Conservation (phyloP, 495 filamentous ascomycete genomes). For the Hypoxylon fragiforme region DNA sequence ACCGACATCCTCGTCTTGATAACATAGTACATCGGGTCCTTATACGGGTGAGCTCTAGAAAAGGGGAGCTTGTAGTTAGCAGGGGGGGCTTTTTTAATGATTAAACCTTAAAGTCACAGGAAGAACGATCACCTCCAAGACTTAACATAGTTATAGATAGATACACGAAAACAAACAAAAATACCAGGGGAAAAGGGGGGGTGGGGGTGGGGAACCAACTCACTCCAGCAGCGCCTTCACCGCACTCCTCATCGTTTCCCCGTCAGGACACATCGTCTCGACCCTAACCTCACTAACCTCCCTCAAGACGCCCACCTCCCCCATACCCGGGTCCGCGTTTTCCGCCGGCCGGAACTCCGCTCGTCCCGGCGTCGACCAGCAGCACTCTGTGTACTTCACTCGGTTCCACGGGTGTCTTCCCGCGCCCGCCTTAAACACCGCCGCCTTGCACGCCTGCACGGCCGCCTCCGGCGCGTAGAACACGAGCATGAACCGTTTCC, state of each 20-base stretch:
- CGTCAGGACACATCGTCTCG: constrained; percentile 56
- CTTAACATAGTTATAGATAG: too few relatives aligned
- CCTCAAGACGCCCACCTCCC: constrained; percentile 54
- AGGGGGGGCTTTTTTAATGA: too few relatives aligned
- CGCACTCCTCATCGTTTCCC: constrained; percentile 47
- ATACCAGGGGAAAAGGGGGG: too few relatives aligned
- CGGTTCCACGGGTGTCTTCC: constrained; percentile 56
- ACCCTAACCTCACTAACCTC: constrained; percentile 54
- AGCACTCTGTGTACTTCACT: constrained; percentile 65
- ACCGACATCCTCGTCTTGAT: too few relatives aligned
- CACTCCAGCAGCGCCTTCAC: constrained; percentile 66
- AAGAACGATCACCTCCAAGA: too few relatives aligned
- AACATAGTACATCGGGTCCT: too few relatives aligned
- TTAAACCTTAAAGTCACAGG: too few relatives aligned
- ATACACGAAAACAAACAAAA: too few relatives aligned
- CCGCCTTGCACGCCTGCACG: constrained; percentile 57
- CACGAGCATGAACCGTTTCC: constrained; percentile 47
- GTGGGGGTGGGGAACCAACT: too few relatives aligned
- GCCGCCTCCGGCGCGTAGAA: constrained; percentile 58
- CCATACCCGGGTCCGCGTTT: constrained; percentile 62
- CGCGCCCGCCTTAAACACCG: constrained; percentile 66
- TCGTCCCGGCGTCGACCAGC: constrained; percentile 54
- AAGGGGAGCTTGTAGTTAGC: too few relatives aligned
- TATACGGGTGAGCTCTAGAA: too few relatives aligned
- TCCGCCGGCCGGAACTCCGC: constrained; percentile 50